These are phyloP conservation scores for Podaxis sp. DNA, from an alignment of 768 basidiomycete genomes.

Conservation along the genomic window DNA sequence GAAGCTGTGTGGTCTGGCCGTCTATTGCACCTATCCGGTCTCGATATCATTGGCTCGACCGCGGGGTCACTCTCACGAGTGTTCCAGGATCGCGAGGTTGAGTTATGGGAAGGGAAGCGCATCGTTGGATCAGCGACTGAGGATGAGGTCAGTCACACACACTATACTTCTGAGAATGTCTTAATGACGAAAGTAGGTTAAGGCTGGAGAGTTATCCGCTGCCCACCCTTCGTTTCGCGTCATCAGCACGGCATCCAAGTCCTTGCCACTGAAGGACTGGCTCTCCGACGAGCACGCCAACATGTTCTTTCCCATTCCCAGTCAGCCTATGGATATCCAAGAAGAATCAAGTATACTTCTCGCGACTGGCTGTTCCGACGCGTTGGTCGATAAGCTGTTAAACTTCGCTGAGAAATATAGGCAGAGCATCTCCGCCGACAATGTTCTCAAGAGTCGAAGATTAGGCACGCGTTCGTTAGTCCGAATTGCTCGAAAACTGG, in stretches of 20 bases:
- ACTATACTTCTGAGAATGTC: background rate
- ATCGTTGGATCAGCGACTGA: slow-evolving; percentile 49
- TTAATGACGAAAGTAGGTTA: slow-evolving; percentile 19
- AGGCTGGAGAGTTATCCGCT: slow-evolving; percentile 43
- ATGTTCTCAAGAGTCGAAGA: slow-evolving; percentile 59
- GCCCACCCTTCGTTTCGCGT: slow-evolving; percentile 61
- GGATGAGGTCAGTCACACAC: slow-evolving; percentile 38
- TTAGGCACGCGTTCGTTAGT: slow-evolving; percentile 62
- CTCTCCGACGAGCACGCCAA: slow-evolving; percentile 65
- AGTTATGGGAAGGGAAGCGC: slow-evolving; percentile 64
- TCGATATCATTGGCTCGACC: slow-evolving; percentile 67
- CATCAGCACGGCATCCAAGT: slow-evolving; percentile 63
- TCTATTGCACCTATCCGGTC: slow-evolving; percentile 56
- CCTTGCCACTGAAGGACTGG: slow-evolving; percentile 68
- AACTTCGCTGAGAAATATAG: slow-evolving; percentile 60
- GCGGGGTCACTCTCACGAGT: slow-evolving; percentile 62
- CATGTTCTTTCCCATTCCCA: slow-evolving; percentile 66
- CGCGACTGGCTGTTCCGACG: slow-evolving; percentile 47
- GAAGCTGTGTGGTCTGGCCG: slow-evolving; percentile 58
- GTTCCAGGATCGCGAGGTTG: slow-evolving; percentile 60
- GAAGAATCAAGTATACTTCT: slow-evolving; percentile 53
- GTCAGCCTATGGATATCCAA: slow-evolving; percentile 53
- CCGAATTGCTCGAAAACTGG: slow-evolving; percentile 51
- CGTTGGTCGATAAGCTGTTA: slow-evolving; percentile 40
- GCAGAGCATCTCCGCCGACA: slow-evolving; percentile 51